phyloP scores from a whole-genome alignment of 2,329 filamentous ascomycete genomes.

The Aureobasidium sp. region DNA sequence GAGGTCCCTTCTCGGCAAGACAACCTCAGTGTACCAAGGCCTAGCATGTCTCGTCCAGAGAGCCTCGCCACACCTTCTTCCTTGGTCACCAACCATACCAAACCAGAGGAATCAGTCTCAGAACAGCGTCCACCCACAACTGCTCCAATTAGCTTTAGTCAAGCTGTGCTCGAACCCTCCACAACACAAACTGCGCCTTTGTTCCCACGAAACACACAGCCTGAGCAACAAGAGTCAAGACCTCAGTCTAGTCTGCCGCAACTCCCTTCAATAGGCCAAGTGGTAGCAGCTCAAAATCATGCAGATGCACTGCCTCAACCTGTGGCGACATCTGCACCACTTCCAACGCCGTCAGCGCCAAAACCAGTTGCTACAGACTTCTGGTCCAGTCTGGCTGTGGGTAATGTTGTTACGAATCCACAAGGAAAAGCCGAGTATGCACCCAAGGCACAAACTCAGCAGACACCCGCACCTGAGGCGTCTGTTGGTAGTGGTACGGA shows the following conservation, averaged over 20 bases:
- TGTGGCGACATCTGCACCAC: background rate
- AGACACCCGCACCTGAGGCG: background rate
- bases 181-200: slow-evolving; percentile 12
- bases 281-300: slow-evolving; percentile 4
- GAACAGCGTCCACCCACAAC: background rate
- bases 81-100: background rate
- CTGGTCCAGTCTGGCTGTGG: slow-evolving; percentile 15
- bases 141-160: slow-evolving; percentile 12
- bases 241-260: background rate
- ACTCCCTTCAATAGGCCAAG: slow-evolving; percentile 5
- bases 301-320: background rate
- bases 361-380: slow-evolving; percentile 8
- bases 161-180: slow-evolving; percentile 13
- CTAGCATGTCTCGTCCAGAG: slow-evolving; percentile 11
- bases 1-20: slow-evolving; percentile 1
- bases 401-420: background rate
- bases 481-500: background rate
- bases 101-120: background rate
- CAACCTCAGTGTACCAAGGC: slow-evolving; percentile 7
- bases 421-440: slow-evolving; percentile 12
- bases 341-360: background rate
- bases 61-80: background rate
- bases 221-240: background rate
- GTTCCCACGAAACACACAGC: background rate
- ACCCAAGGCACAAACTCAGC: background rate